phyloP scores from a whole-genome alignment of 805 yeast species.

The Barnettozyma vustinii region DNA sequence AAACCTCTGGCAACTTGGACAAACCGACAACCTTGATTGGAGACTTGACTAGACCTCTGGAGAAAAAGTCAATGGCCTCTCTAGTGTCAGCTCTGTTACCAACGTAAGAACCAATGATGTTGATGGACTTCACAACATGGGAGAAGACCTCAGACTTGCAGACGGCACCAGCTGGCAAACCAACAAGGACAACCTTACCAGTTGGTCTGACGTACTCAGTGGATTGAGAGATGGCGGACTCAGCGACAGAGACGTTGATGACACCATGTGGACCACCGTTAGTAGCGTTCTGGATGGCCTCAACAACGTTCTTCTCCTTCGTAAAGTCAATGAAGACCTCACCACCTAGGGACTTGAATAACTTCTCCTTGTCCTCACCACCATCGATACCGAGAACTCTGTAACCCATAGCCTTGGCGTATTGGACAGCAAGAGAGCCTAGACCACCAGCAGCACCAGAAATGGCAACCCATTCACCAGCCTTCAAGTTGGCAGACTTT shows the following conservation, averaged over 20 bases:
- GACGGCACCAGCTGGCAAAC: slow-evolving; percentile 59
- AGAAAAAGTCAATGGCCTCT: slow-evolving; percentile 72
- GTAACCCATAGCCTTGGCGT: slow-evolving; percentile 73
- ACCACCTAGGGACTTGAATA: slow-evolving; percentile 56
- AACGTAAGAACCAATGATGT: slow-evolving; percentile 70
- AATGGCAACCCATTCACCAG: slow-evolving; percentile 73
- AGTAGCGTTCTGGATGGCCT: slow-evolving; percentile 43
- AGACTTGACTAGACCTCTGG: slow-evolving; percentile 64
- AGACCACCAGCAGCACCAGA: slow-evolving; percentile 84
- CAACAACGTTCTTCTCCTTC: slow-evolving; percentile 45
- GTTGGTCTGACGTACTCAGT: slow-evolving; percentile 50
- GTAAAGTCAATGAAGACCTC: slow-evolving; percentile 58
- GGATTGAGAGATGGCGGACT: slow-evolving; percentile 45
- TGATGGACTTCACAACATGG: slow-evolving; percentile 49
- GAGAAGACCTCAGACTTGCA: slow-evolving; percentile 46
- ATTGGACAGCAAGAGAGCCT: slow-evolving; percentile 74
- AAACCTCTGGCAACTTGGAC: slow-evolving; percentile 64
- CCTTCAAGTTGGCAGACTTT: slow-evolving; percentile 47
- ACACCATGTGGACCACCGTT: slow-evolving; percentile 65
- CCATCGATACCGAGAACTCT: slow-evolving; percentile 72
- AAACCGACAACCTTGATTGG: slow-evolving; percentile 74
- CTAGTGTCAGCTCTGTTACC: slow-evolving; percentile 86
- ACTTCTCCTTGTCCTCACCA: slow-evolving; percentile 59
- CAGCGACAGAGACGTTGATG: slow-evolving; percentile 38
- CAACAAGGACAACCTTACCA: slow-evolving; percentile 58